Base-by-base conservation (phyloP, 75 land plant species). In the Pinus taeda region DNA sequence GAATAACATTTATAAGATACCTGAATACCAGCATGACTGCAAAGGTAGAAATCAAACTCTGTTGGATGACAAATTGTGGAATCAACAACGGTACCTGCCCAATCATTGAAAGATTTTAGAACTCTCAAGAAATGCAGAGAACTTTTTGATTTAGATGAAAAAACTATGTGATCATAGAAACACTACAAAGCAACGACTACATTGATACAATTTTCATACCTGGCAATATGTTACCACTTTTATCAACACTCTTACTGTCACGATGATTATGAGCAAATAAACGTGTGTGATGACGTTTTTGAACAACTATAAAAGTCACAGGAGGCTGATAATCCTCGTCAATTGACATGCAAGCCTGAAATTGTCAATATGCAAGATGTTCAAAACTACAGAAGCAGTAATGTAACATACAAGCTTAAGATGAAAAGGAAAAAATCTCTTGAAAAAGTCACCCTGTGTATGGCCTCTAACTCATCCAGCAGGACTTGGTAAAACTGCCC, bases 11-110 rank as follows among this genome's bases (percentile, higher is more conserved):
- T 64, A 4, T 59, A 45, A 62, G 58, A 78, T 76, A 92, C 95
- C 91, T 93, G 89, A 20, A 93, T 93, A 12, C 95, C 95, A 60
- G 91, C 88, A 81, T 92, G 95, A 69, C 93, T 90, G 64, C 88
- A 86, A 6, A 92, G 84, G 53, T 92, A 92, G 70, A 92, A 92
- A 74, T 92, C 95, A 78, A 92, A 92, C 72, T 92, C 87, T 3
- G 82, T 84, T 9, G 95, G 95, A 76, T 92, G 95, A 71, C 95
- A 92, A 33, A 92, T 92, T 26, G 57, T 77, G 22, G 82, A 81
- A 37, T 92, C 95, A 24, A 92, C 95, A 13, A 92, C 95, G 30
- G 95, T 92, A 15, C 95, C 95, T 92, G 82, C 49, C 36, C 21
- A 37, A 55, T 12, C 57, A 77, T 29, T 0, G 14, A 11, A 20